Evolutionary conservation across 805 yeast genomes (phyloP), one percentile per base, ranked within the genome.

Genomic region (Candida peoriensis): DNA sequence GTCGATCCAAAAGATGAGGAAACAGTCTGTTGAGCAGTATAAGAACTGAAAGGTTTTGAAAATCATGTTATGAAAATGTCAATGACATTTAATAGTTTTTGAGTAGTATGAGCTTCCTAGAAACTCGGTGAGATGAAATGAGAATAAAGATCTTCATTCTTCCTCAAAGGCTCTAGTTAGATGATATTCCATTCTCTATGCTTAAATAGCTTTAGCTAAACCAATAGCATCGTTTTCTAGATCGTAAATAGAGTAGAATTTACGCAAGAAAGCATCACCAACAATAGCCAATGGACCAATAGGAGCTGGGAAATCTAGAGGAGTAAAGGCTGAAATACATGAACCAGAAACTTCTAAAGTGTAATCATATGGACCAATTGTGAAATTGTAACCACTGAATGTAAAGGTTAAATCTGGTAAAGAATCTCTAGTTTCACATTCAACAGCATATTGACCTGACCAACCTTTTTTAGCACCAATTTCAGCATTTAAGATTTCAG

Each of bases 181-280:
- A n/a, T n/a, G n/a, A n/a, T n/a, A n/a, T n/a, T n/a, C n/a, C n/a
- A n/a, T n/a, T n/a, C n/a, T n/a, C n/a, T n/a, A n/a, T n/a, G n/a
- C 12, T 62, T 65, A 79, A 38, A 67, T 68, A 38, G 96, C 81
- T 44, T 68, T 64, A 33, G 97, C 98, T 61, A 93, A 79, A 53
- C 97, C 97, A 55, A 93, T 97, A 33, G 96, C 94, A 60, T 90
- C 71, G 62, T 79, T 77, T 56, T 85, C 87, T 54, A 90, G 61
- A 61, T 93, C 97, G 65, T 93, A 93, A 48, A 93, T 75, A 17
- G 97, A 87, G 74, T 93, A 93, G 72, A 78, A 90, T 58, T 72
- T 83, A 72, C 98, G 86, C 66, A 93, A 76, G 81, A 93, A 93
- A 12, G 97, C 90, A 58, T 93, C 98, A 58, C 98, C 98, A 50